A percentile compares a stretch with the other conserved stretches of the same genome.
These are phyloP conservation scores for Claviceps arundinis DNA, from an alignment of 2,329 filamentous ascomycete species.

Conservation along the genomic window DNA sequence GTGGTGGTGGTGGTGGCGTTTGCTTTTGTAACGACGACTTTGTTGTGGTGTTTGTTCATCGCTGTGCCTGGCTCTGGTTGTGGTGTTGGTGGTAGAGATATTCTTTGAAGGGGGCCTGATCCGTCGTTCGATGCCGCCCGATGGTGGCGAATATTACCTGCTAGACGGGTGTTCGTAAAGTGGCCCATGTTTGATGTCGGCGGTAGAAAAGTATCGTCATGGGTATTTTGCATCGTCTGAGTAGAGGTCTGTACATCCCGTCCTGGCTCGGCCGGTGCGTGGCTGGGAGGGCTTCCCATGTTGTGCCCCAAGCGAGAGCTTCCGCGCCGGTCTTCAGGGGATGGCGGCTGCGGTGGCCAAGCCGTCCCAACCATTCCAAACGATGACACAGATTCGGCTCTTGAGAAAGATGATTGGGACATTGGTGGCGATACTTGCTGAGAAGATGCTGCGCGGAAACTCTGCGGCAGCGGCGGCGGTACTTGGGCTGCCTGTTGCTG, in stretches of 20 bases:
- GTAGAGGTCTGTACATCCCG: not conserved
- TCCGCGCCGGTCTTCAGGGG: not conserved
- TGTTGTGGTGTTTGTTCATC: not conserved
- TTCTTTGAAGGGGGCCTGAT: constrained; percentile 1
- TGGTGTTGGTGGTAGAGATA: not conserved
- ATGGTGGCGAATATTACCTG: not conserved
- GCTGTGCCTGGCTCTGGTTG: not conserved
- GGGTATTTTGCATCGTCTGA: not conserved
- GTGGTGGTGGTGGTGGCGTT: not conserved
- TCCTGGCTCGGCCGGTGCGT: not conserved
- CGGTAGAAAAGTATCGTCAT: not conserved
- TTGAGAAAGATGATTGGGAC: not conserved
- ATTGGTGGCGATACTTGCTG: constrained; percentile 1
- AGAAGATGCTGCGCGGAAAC: constrained; percentile 5
- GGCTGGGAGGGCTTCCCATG: constrained; percentile 1
- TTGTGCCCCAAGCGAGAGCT: not conserved
- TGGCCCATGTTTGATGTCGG: not conserved
- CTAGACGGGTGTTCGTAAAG: not conserved
- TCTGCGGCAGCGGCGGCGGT: not conserved
- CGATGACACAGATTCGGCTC: constrained; percentile 3
- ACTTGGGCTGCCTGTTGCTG: constrained; percentile 2
- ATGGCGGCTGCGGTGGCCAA: not conserved
- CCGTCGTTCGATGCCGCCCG: not conserved
- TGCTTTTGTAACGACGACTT: not conserved
- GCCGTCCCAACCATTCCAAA: constrained; percentile 2